A percentile compares a stretch with the other conserved stretches of the same genome.
Evolutionary conservation across 1,139 yeast genomes (phyloP).

Genomic region (Pichia sp.): DNA sequence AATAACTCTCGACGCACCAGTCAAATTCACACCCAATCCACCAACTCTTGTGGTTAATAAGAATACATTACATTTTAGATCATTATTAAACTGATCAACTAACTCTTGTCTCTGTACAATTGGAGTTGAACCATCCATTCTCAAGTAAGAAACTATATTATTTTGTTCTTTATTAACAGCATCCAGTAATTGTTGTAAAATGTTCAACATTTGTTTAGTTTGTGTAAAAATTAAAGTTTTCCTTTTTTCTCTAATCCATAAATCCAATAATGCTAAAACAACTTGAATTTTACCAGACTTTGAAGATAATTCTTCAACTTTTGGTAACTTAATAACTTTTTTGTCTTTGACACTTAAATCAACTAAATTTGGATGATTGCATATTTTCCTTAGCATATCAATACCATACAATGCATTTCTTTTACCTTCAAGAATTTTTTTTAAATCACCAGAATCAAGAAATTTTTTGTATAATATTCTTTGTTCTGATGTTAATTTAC

Average conservation of each 20-base stretch:
- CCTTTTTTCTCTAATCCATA: constrained; percentile 77
- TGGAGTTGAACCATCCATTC: constrained; percentile 95
- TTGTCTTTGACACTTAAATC: constrained; percentile 42
- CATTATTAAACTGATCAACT: constrained; percentile 73
- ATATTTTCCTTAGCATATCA: constrained; percentile 80
- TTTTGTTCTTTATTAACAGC: constrained; percentile 32
- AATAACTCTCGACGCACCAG: constrained; percentile 93
- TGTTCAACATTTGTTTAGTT: constrained; percentile 89
- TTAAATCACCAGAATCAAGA: constrained; percentile 67
- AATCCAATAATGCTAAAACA: constrained; percentile 60
- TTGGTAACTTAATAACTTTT: constrained; percentile 31
- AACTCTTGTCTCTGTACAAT: constrained; percentile 67
- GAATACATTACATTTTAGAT: constrained; percentile 55
- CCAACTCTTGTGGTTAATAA: constrained; percentile 91
- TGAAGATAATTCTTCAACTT: constrained; percentile 17
- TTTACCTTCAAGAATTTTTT: constrained; percentile 66
- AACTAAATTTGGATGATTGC: constrained; percentile 92
- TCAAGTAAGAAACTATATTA: constrained; percentile 42
- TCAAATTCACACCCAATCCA: constrained; percentile 87
- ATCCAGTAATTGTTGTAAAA: constrained; percentile 57
- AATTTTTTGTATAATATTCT: constrained; percentile 68
- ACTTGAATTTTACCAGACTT: constrained; percentile 93
- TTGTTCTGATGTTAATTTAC: constrained; percentile 74
- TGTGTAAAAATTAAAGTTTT: constrained; percentile 82
- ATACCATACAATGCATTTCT: constrained; percentile 85